Evolutionary conservation across 2,329 filamentous ascomycete genomes (phyloP).

Genomic region (Coleophoma cylindrospora): DNA sequence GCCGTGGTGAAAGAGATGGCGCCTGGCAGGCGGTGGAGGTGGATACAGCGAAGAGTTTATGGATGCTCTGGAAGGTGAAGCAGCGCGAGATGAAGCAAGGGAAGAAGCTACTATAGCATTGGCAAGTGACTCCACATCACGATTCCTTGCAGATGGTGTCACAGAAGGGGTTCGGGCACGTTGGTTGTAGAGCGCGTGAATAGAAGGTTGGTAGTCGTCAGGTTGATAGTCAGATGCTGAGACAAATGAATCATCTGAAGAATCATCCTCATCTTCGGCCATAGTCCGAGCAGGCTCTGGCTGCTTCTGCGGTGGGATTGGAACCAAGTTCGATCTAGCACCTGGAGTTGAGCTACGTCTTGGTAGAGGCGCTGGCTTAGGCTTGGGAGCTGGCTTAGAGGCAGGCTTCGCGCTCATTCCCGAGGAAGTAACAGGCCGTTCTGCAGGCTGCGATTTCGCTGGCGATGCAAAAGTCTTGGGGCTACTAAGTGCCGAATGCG

Average conservation of each 20-base stretch:
- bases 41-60: constrained; percentile 6
- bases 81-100: constrained; percentile 57
- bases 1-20: constrained; percentile 30
- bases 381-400: constrained; percentile 2
- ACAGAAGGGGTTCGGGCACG: constrained; percentile 9
- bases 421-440: background rate
- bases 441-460: background rate
- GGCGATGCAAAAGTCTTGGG: background rate
- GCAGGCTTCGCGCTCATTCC: background rate
- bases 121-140: constrained; percentile 59
- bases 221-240: constrained; percentile 20
- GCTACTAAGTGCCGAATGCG: background rate
- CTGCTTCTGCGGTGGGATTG: constrained; percentile 9
- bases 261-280: constrained; percentile 15
- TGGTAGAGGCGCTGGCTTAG: constrained; percentile 3
- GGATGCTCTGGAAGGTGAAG: constrained; percentile 26
- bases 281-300: background rate
- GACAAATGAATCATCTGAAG: constrained; percentile 27
- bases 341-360: constrained; percentile 7
- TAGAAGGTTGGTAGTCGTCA: constrained; percentile 9
- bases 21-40: constrained; percentile 21
- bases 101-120: constrained; percentile 73
- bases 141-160: constrained; percentile 15
- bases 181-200: background rate
- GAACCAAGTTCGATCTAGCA: constrained; percentile 10